phyloP scores from a whole-genome alignment of 345 rosid genomes.

The Garcia nutans region DNA sequence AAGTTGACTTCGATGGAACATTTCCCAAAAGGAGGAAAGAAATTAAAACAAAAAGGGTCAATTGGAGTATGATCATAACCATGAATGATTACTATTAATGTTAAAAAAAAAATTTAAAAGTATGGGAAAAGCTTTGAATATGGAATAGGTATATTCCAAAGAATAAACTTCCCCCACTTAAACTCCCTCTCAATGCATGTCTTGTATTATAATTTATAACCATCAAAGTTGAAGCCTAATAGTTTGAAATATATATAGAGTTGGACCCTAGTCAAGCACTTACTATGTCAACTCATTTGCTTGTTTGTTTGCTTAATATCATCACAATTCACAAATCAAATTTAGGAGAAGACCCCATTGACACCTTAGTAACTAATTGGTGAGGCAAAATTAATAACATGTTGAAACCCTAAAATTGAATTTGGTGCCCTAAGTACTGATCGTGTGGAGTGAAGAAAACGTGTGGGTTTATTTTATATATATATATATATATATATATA shows the following conservation, averaged over 20 bases:
- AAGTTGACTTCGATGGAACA: background rate
- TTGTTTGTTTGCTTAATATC: no score
- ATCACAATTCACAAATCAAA: no score
- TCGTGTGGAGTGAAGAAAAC: no score
- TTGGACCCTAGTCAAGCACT: background rate
- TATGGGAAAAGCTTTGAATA: background rate
- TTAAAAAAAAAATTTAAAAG: background rate
- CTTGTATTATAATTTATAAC: no score
- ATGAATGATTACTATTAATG: background rate
- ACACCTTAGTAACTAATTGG: no score
- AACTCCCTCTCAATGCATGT: background rate
- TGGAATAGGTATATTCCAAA: conserved; percentile 18
- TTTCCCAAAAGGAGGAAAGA: background rate
- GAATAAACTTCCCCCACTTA: conserved; percentile 23
- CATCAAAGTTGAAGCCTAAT: background rate
- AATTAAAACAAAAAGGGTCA: background rate
- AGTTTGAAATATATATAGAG: background rate
- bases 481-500: no score
- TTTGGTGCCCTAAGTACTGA: no score
- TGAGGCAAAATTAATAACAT: no score
- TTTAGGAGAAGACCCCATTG: no score
- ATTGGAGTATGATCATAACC: conserved; percentile 6
- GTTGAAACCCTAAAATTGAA: no score
- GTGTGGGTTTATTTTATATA: no score
- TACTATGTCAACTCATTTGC: conserved; percentile 2